A percentile compares a stretch with the other conserved stretches of the same genome.
Evolutionary conservation across 768 basidiomycete genomes (phyloP).

Genomic region (Obba rivulosa): DNA sequence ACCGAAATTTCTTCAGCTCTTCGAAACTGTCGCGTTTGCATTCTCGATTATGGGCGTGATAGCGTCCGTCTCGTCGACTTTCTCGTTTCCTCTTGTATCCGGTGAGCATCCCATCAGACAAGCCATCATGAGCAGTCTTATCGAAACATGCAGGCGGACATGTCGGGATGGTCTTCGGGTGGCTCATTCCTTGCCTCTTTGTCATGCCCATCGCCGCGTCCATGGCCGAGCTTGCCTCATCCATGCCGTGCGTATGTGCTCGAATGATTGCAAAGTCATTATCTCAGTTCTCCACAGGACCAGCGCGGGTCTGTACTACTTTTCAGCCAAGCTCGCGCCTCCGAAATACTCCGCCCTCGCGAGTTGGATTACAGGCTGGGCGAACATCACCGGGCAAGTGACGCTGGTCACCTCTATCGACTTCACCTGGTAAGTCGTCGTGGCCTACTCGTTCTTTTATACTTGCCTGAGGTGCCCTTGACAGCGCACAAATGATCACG

Average conservation of each 20-base stretch:
- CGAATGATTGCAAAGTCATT: neutral
- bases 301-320: constrained; percentile 76
- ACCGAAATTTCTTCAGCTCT: constrained; percentile 29
- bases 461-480: too few relatives aligned
- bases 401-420: constrained; percentile 72
- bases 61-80: constrained; percentile 61
- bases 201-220: constrained; percentile 63
- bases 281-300: constrained; percentile 38
- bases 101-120: constrained; percentile 31
- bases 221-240: constrained; percentile 69
- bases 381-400: constrained; percentile 68
- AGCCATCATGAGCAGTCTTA: neutral
- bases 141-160: constrained; percentile 50
- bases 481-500: constrained; percentile 70
- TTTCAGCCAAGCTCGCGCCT: constrained; percentile 70
- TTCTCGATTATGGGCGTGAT: constrained; percentile 73
- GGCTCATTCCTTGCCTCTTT: constrained; percentile 67
- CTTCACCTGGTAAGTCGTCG: constrained; percentile 51
- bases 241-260: constrained; percentile 60
- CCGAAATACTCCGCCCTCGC: constrained; percentile 55
- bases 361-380: constrained; percentile 68
- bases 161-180: constrained; percentile 74
- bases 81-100: constrained; percentile 56
- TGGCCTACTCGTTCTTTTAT: neutral
- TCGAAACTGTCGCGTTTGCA: constrained; percentile 62